Percentiles rank a stretch among this genome's conserved stretches.
These are phyloP conservation scores for Globisporangium barbulae DNA, from an alignment of 352 stramenopile species.

Conservation along the genomic window DNA sequence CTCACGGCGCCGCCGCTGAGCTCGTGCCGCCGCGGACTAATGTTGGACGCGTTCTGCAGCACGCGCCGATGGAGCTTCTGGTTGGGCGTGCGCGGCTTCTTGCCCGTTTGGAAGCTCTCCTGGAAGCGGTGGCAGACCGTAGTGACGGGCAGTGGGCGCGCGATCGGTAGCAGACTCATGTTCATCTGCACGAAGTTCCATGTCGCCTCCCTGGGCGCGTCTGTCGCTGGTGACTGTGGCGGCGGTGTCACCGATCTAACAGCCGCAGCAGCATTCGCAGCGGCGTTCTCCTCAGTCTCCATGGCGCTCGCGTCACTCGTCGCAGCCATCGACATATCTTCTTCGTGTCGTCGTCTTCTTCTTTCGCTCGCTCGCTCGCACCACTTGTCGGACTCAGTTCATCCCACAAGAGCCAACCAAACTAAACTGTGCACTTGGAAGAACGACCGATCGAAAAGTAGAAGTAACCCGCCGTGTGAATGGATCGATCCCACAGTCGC, in stretches of 20 bases:
- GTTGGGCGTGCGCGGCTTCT: conserved; percentile 63
- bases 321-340: not conserved
- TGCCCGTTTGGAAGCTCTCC: too few relatives aligned
- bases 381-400: not conserved
- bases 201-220: too few relatives aligned
- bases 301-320: not conserved
- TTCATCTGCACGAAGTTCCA: conserved; percentile 89
- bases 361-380: not conserved
- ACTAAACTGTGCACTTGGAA: not conserved
- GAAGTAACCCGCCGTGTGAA: too few relatives aligned
- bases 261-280: not conserved
- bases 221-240: too few relatives aligned
- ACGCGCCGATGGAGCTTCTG: conserved; percentile 58
- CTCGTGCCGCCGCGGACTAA: conserved; percentile 63
- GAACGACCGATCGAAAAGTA: too few relatives aligned
- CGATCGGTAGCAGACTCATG: conserved; percentile 77
- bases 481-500: too few relatives aligned
- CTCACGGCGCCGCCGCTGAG: conserved; percentile 17
- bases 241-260: too few relatives aligned
- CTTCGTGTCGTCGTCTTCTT: not conserved
- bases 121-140: conserved; percentile 33
- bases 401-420: not conserved
- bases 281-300: conserved; percentile 6
- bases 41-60: conserved; percentile 48
- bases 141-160: conserved; percentile 55